phyloP scores from a whole-genome alignment of 352 stramenopile genomes.

The Globisporangium acanthophoron region DNA sequence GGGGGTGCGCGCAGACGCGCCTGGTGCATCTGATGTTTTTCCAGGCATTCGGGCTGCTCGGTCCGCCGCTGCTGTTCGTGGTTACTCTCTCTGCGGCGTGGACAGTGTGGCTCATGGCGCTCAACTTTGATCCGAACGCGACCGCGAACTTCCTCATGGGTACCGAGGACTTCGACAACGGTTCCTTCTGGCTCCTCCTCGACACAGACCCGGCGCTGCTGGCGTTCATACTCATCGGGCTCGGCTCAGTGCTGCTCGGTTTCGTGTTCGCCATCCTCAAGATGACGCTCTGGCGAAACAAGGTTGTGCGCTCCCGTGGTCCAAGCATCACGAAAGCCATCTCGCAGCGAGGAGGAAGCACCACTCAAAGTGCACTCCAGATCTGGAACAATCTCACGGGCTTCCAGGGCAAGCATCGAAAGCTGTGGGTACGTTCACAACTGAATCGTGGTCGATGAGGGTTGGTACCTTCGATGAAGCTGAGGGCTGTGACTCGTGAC shows the following conservation, averaged over 20 bases:
- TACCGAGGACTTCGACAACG: slow-evolving; percentile 26
- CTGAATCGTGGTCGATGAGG: not conserved
- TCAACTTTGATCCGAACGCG: slow-evolving; percentile 22
- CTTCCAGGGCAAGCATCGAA: slow-evolving; percentile 22
- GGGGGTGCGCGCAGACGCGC: not conserved
- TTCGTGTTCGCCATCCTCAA: slow-evolving; percentile 6
- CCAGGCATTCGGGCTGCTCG: slow-evolving; percentile 4
- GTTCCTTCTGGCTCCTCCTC: slow-evolving; percentile 31
- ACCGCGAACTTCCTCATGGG: slow-evolving; percentile 33
- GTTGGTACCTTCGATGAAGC: too few species aligned
- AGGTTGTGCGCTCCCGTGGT: not conserved
- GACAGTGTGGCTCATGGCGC: slow-evolving; percentile 25
- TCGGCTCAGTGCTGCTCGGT: slow-evolving; percentile 9
- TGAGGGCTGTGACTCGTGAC: too few species aligned
- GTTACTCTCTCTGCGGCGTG: slow-evolving; percentile 20
- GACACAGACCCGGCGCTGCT: slow-evolving; percentile 11
- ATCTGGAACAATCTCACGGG: slow-evolving; percentile 22
- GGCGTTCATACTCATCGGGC: slow-evolving; percentile 7
- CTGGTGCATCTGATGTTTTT: not conserved
- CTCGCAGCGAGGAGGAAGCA: not conserved
- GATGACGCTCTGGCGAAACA: slow-evolving; percentile 1
- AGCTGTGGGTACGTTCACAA: slow-evolving; percentile 24
- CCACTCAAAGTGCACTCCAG: slow-evolving; percentile 3
- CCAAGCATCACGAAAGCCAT: slow-evolving; percentile 2
- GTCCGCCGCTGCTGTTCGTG: not conserved